A percentile compares a stretch with the other conserved stretches of the same genome.
Evolutionary conservation across 2,329 filamentous ascomycete genomes (phyloP).

Genomic region (Neopestalotiopsis clavispora): DNA sequence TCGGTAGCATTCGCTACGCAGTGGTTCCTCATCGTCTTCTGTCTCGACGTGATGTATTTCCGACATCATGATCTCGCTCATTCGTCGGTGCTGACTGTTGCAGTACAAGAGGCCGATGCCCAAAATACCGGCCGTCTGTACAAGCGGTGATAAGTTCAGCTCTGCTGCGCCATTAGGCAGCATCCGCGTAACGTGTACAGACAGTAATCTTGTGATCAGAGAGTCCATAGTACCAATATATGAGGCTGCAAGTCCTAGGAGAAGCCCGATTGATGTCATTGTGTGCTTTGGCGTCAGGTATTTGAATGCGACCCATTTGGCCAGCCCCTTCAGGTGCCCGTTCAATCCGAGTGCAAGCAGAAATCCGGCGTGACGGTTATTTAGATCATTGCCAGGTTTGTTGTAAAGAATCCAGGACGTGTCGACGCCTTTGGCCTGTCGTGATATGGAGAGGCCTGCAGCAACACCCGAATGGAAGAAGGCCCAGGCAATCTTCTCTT

Average conservation of each 20-base stretch:
- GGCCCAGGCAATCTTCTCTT: conserved; percentile 97
- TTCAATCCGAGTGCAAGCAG: conserved; percentile 89
- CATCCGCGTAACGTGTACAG: conserved; percentile 95
- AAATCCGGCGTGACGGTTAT: conserved; percentile 95
- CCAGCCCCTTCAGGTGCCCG: conserved; percentile 89
- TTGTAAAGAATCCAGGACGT: conserved; percentile 99
- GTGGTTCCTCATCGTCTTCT: conserved; percentile 80
- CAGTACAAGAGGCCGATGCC: conserved; percentile 94
- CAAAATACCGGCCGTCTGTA: conserved; percentile 96
- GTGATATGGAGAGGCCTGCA: conserved; percentile 90
- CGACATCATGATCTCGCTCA: conserved; percentile 99
- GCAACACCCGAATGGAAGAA: conserved; percentile 97
- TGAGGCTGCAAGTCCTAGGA: conserved; percentile 89
- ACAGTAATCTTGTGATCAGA: conserved; percentile 88
- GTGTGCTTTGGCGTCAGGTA: conserved; percentile 99
- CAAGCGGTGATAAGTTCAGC: conserved; percentile 88
- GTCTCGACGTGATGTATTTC: conserved; percentile 88
- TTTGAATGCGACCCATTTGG: conserved; percentile 99
- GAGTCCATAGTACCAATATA: conserved; percentile 98
- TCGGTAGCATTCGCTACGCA: conserved; percentile 95
- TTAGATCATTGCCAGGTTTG: conserved; percentile 84
- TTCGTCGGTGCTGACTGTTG: conserved; percentile 93
- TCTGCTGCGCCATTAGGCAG: conserved; percentile 90
- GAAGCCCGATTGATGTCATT: conserved; percentile 97
- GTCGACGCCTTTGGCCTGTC: conserved; percentile 89